These are phyloP conservation scores for Schizophyllum amplum DNA, from an alignment of 1,284 basidiomycete genomes.

Conservation along the genomic window DNA sequence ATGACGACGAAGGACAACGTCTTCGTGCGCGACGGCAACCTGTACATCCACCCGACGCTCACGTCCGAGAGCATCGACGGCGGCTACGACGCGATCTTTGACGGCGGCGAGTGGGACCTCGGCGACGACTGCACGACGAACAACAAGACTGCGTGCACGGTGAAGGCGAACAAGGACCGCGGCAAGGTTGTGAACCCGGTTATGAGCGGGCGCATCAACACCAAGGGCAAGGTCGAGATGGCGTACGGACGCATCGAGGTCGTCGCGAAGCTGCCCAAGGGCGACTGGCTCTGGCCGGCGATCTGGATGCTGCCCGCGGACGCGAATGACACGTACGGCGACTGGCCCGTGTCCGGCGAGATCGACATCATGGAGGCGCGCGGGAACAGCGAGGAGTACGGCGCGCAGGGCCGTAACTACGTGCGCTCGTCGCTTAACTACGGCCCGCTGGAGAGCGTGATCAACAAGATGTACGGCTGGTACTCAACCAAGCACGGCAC, in stretches of 20 bases:
- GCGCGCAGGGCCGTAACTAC: constrained; percentile 56
- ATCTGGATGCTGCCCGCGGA: constrained; percentile 68
- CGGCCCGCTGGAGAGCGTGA: constrained; percentile 52
- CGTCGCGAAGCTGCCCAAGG: constrained; percentile 12
- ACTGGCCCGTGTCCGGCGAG: constrained; percentile 64
- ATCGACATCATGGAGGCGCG: constrained; percentile 71
- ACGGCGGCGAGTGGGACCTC: constrained; percentile 16
- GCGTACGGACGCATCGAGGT: constrained; percentile 33
- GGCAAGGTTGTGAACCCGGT: constrained; percentile 67
- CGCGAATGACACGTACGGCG: constrained; percentile 41
- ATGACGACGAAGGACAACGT: constrained; percentile 75
- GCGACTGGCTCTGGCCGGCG: constrained; percentile 60
- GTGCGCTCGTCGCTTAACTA: constrained; percentile 67
- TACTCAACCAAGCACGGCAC: constrained; percentile 41
- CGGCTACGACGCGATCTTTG: constrained; percentile 9
- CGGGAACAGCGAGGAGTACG: constrained; percentile 56
- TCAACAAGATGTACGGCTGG: constrained; percentile 64
- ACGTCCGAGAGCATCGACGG: constrained; percentile 54
- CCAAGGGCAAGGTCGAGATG: constrained; percentile 57
- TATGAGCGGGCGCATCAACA: constrained; percentile 66
- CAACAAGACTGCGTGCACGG: constrained; percentile 28
- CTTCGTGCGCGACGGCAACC: constrained; percentile 52
- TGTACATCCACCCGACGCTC: constrained; percentile 77
- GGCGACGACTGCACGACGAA: constrained; percentile 18
- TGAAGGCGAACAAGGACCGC: constrained; percentile 15